Percentiles rank a stretch among this genome's conserved stretches.
These are phyloP conservation scores for Keithomyces neogunnii DNA, from an alignment of 2,329 filamentous ascomycete species.

Conservation along the genomic window DNA sequence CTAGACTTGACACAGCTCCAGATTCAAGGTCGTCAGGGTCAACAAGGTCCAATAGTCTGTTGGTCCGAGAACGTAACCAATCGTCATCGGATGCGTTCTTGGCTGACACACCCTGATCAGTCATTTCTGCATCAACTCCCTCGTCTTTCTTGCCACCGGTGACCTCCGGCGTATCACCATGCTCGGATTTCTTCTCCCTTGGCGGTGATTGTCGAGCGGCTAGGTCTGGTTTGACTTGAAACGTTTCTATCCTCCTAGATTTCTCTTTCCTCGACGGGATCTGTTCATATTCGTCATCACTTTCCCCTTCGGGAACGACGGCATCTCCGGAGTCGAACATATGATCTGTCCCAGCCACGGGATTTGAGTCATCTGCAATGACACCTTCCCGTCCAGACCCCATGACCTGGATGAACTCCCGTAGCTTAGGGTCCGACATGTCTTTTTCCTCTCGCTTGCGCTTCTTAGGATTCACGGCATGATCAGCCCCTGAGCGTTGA, in stretches of 20 bases:
- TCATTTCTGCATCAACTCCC: slow-evolving; percentile 13
- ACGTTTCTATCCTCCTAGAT: slow-evolving; percentile 27
- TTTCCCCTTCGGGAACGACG: slow-evolving; percentile 46
- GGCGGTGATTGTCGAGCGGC: slow-evolving; percentile 5
- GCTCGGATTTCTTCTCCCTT: slow-evolving; percentile 7
- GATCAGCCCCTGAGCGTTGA: slow-evolving; percentile 12
- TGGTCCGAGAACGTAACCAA: slow-evolving; percentile 87
- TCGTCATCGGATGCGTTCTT: slow-evolving; percentile 64
- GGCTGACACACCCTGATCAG: slow-evolving; percentile 17
- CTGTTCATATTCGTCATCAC: slow-evolving; percentile 68
- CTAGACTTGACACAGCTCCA: slow-evolving; percentile 7
- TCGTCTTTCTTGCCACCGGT: slow-evolving; percentile 7
- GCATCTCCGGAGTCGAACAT: slow-evolving; percentile 16
- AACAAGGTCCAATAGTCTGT: slow-evolving; percentile 72
- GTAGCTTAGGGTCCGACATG: slow-evolving; percentile 67
- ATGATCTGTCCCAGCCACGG: slow-evolving; percentile 12
- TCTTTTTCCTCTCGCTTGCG: slow-evolving; percentile 54
- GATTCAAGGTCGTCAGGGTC: slow-evolving; percentile 56
- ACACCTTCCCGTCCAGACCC: slow-evolving; percentile 38
- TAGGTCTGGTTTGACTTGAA: slow-evolving; percentile 4
- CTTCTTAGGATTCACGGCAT: slow-evolving; percentile 48
- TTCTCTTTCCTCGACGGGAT: slow-evolving; percentile 46
- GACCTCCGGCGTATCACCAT: slow-evolving; percentile 3
- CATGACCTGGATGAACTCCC: slow-evolving; percentile 82
- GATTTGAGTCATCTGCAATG: slow-evolving; percentile 21